Evolutionary conservation across 306 rosid genomes (phyloP), one percentile per base, ranked within the genome.

Genomic region (Biancaea sappan): DNA sequence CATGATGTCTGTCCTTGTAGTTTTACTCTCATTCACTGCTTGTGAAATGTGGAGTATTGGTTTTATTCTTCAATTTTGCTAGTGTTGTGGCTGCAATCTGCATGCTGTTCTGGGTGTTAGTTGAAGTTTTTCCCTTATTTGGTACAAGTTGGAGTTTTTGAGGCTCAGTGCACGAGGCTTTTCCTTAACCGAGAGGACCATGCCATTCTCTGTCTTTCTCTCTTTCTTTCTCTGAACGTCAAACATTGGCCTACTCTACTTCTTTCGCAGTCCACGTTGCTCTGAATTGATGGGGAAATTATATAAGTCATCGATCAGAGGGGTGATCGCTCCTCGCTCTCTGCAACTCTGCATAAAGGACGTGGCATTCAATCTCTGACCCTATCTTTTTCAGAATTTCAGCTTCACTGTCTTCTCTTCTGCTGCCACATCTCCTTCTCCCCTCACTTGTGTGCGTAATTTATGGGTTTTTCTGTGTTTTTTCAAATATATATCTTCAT

Each of bases 311-410:
- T n/a, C 26, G 72, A 48, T 38, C 57, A 73, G 63, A 69, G 24
- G 13, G 66, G 31, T 32, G 66, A 47, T 61, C 46, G 26, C 28
- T 50, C n/a, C n/a, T n/a, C n/a, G n/a, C n/a, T n/a, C n/a, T n/a
- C n/a, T n/a, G n/a, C n/a, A n/a, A n/a, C n/a, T 60, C 2, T 84
- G 87, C 73, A 80, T 85, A 34, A 89, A 79, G 72, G 82, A 79
- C 86, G 79, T 83, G 85, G 85, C 94, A 87, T 86, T 90, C 76
- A 88, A 86, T 90, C 74, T 62, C 87, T 88, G 91, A 73, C 73
- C 60, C 77, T 72, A 80, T 74, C 80, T 79, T 66, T 85, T 64
- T 71, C 86, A 83, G 87, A 54, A 56, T 72, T 65, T 82, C 84
- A 69, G 64, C 80, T 64, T 77, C 82, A 69, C 81, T 83, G 89